Evolutionary conservation across 345 rosid genomes (phyloP).

Genomic region (Aquilaria sinensis): DNA sequence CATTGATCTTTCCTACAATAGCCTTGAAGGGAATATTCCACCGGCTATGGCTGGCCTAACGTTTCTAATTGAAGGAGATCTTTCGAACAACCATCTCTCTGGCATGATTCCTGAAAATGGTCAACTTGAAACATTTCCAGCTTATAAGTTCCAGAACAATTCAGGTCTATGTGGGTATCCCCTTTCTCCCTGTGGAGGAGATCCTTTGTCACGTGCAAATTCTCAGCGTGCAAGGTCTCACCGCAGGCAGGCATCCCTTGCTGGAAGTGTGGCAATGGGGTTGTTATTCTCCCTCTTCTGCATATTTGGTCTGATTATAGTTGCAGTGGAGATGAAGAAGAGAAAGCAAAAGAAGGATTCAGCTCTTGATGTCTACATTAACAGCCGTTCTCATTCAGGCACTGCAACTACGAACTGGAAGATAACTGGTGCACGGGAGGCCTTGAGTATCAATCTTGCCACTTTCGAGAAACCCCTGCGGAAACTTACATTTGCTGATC

Average conservation of each 20-base stretch:
- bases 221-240: slow-evolving; percentile 49
- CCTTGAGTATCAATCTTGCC: slow-evolving; percentile 74
- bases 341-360: slow-evolving; percentile 64
- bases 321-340: slow-evolving; percentile 58
- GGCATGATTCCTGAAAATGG: slow-evolving; percentile 79
- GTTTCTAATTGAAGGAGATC: slow-evolving; percentile 54
- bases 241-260: slow-evolving; percentile 45
- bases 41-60: slow-evolving; percentile 50
- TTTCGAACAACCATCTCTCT: slow-evolving; percentile 61
- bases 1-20: slow-evolving; percentile 78
- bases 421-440: slow-evolving; percentile 61
- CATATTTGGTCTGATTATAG: slow-evolving; percentile 58
- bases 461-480: slow-evolving; percentile 82
- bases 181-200: slow-evolving; percentile 43
- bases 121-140: slow-evolving; percentile 72
- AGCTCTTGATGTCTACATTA: slow-evolving; percentile 48
- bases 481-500: slow-evolving; percentile 88
- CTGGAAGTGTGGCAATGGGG: slow-evolving; percentile 83
- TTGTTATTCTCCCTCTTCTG: slow-evolving; percentile 73
- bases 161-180: slow-evolving; percentile 89
- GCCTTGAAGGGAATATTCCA: slow-evolving; percentile 66
- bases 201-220: slow-evolving; percentile 12
- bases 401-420: slow-evolving; percentile 68
- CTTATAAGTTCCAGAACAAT: slow-evolving; percentile 59
- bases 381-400: slow-evolving; percentile 61